Percentiles rank a stretch among this genome's conserved stretches.
phyloP scores from a whole-genome alignment of 2,329 filamentous ascomycete species.

The Sphaerulina populicola region DNA sequence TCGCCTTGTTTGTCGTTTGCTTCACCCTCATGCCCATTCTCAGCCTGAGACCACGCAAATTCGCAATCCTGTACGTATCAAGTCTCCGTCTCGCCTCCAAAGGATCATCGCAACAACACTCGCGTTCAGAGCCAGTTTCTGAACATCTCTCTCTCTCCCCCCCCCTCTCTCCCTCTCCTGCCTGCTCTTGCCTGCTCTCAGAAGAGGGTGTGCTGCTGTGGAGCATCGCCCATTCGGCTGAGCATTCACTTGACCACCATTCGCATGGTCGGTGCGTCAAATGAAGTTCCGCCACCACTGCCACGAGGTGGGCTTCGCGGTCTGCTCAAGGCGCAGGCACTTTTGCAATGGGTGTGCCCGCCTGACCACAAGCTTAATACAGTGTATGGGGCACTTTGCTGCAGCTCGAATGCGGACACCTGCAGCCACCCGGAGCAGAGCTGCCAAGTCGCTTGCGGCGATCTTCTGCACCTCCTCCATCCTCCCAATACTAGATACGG shows the following conservation, averaged over 20 bases:
- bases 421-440: constrained; percentile 21
- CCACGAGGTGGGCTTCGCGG: constrained; percentile 24
- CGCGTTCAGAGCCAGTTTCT: constrained; percentile 12
- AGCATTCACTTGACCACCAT: constrained; percentile 14
- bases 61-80: constrained; percentile 84
- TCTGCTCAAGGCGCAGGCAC: constrained; percentile 22
- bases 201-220: constrained; percentile 22
- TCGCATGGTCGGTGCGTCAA: constrained; percentile 14
- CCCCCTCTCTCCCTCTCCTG: too few species aligned
- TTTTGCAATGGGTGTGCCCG: constrained; percentile 29
- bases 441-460: constrained; percentile 18
- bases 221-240: constrained; percentile 17
- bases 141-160: constrained; percentile 6
- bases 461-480: constrained; percentile 21
- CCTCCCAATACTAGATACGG: constrained; percentile 9
- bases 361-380: constrained; percentile 27
- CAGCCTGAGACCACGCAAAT: constrained; percentile 76
- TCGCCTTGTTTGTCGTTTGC: constrained; percentile 86
- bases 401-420: constrained; percentile 15
- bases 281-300: constrained; percentile 15
- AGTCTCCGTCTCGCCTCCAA: constrained; percentile 6
- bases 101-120: constrained; percentile 10
- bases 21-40: constrained; percentile 84
- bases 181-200: neutral
- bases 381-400: constrained; percentile 24